Conservation (phyloP, 2,329 filamentous ascomycete species). For the Diplodia intermedia region DNA sequence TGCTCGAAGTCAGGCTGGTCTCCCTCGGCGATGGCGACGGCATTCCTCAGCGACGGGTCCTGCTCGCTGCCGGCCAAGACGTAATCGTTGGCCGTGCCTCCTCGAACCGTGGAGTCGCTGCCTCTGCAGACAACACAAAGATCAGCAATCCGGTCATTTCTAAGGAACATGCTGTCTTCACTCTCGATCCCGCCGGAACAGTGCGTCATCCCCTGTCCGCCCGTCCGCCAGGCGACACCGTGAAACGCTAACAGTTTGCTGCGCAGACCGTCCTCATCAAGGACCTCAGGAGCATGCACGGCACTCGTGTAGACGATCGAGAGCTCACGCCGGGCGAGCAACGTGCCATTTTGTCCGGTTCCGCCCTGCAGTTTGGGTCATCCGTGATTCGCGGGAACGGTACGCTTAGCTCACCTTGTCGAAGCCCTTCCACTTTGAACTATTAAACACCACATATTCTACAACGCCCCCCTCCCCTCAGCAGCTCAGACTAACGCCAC, state of each 20-base stretch:
- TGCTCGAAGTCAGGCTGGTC: conserved; percentile 44
- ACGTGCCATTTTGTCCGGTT: conserved; percentile 42
- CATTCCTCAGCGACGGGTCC: conserved; percentile 43
- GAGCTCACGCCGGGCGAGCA: conserved; percentile 39
- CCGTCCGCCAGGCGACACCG: background rate
- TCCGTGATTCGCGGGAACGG: conserved; percentile 40
- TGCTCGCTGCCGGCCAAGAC: conserved; percentile 38
- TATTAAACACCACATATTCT: background rate
- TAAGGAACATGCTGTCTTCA: conserved; percentile 66
- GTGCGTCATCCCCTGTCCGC: conserved; percentile 33
- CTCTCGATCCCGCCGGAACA: conserved; percentile 35
- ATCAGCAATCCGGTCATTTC: conserved; percentile 77
- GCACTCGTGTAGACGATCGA: conserved; percentile 62
- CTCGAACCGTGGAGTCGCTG: conserved; percentile 46
- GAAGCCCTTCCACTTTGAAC: background rate
- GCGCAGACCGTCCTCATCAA: conserved; percentile 54
- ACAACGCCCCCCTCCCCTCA: background rate
- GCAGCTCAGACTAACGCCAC: background rate
- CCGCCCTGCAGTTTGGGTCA: conserved; percentile 46
- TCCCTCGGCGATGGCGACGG: conserved; percentile 51
- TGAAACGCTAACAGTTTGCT: conserved; percentile 4
- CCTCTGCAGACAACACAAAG: conserved; percentile 64
- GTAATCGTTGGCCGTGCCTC: conserved; percentile 54
- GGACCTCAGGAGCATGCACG: conserved; percentile 68
- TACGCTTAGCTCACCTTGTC: conserved; percentile 21